phyloP scores from a whole-genome alignment of 345 rosid genomes.

The Erodium maritimum region DNA sequence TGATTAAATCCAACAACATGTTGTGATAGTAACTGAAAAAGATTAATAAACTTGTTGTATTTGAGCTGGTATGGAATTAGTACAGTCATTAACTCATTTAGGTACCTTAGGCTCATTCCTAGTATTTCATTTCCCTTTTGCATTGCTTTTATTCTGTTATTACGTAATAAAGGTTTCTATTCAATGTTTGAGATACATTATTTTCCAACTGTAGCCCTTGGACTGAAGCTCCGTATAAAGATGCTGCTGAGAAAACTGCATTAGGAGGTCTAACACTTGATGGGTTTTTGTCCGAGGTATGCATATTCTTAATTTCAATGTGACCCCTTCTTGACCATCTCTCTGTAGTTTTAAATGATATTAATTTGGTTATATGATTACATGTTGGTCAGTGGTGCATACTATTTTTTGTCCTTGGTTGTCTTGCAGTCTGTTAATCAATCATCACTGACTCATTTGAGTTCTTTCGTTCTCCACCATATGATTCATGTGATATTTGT shows the following conservation, averaged over 20 bases:
- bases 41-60: constrained; percentile 7
- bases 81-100: background rate
- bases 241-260: constrained; percentile 56
- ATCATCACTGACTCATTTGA: too few relatives aligned
- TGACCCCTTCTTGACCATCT: too few relatives aligned
- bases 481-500: background rate
- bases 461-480: background rate
- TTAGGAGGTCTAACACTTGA: constrained; percentile 55
- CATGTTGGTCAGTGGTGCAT: too few relatives aligned
- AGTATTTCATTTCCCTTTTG: too few relatives aligned
- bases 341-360: background rate
- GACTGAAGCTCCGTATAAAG: constrained; percentile 67
- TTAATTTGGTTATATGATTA: too few relatives aligned
- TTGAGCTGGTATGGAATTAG: constrained; percentile 4
- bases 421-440: too few relatives aligned
- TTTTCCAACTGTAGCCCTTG: constrained; percentile 58
- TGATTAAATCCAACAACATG: too few relatives aligned
- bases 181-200: too few relatives aligned
- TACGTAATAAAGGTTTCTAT: too few relatives aligned
- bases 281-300: constrained; percentile 80
- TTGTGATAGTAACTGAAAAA: background rate
- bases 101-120: too few relatives aligned
- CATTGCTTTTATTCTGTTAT: too few relatives aligned
- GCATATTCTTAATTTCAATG: background rate
- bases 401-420: too few relatives aligned